Conservation (phyloP, 169 alveolate genomes). For the Cryptosporidium ryanae region DNA sequence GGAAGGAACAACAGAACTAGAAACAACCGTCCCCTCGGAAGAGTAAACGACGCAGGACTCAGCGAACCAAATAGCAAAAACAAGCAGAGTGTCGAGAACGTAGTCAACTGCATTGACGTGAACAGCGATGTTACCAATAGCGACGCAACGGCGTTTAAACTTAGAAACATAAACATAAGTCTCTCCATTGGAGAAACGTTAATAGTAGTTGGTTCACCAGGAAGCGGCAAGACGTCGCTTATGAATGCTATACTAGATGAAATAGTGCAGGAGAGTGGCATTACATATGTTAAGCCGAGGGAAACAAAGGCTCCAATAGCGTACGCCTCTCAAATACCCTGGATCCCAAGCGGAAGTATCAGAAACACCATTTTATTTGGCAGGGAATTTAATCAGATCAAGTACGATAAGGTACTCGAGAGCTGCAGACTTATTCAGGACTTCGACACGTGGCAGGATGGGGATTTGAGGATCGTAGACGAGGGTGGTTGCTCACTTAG, state of each 20-base stretch:
- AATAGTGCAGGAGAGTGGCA: constrained; percentile 64
- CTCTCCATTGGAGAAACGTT: constrained; percentile 57
- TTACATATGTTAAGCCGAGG: constrained; percentile 62
- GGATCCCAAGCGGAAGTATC: constrained; percentile 84
- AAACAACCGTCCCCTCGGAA: neutral
- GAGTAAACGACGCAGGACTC: neutral
- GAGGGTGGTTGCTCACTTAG: constrained; percentile 86
- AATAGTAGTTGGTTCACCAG: constrained; percentile 79
- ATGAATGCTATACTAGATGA: constrained; percentile 80
- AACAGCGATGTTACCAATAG: neutral
- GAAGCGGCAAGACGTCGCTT: constrained; percentile 88
- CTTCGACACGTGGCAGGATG: constrained; percentile 79
- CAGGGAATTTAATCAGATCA: constrained; percentile 75
- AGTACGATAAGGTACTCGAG: constrained; percentile 77
- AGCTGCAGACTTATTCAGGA: constrained; percentile 81
- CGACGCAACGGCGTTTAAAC: constrained; percentile 4
- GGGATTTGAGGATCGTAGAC: constrained; percentile 84
- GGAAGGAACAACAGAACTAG: neutral
- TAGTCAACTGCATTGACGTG: neutral
- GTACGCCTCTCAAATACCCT: constrained; percentile 84
- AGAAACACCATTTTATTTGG: constrained; percentile 85
- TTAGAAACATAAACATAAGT: constrained; percentile 22
- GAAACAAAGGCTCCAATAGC: constrained; percentile 78
- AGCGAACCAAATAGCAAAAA: neutral
- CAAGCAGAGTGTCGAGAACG: too few species aligned